Evolutionary conservation across 805 yeast species (phyloP), one percentile per base, ranked within the genome.

Genomic region (Sugiyamaella boreocaroliniensis): DNA sequence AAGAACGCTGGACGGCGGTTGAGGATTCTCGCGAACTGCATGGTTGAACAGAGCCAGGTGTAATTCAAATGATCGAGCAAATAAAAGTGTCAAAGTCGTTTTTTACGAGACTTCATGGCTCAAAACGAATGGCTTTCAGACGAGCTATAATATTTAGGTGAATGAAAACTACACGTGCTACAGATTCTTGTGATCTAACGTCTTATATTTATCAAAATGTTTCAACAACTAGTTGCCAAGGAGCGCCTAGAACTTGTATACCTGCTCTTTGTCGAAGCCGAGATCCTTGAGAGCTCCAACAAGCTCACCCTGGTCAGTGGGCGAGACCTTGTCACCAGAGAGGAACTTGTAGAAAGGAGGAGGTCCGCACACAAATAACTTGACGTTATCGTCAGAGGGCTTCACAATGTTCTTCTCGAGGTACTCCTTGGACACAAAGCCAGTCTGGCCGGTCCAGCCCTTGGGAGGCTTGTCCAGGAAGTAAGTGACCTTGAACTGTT

Each of bases 331-430:
- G 62, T 71, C 69, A 66, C 99, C 99, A 26, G 96, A 87, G 61
- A 89, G 65, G 54, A 96, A 89, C 51, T 85, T 77, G 83, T 87
- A 87, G 68, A 93, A 77, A 43, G 86, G 86, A 65, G 96, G 95
- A 55, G 99, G 99, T 52, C 99, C 99, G 72, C 99, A 93, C 53
- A 92, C 86, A 63, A 86, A 92, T 54, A 90, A 79, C 66, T 84
- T 85, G 63, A 79, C 75, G 70, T 83, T 80, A 53, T 81, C 85
- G 48, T 72, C 76, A 18, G 77, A 64, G 37, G 97, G 84, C 59
- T 77, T 75, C 54, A 92, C 82, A 59, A 87, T 71, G 68, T 79
- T 71, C 55, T 74, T 67, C 58, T 74, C 66, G 68, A 92, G 74
- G 71, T 76, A 82, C 8, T 86, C 95, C 73, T 85, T 82, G 68